Percentiles rank a stretch among this genome's conserved stretches.
These are phyloP conservation scores for Yamadazyma taylorii DNA, from an alignment of 1,139 yeast species.

Conservation along the genomic window DNA sequence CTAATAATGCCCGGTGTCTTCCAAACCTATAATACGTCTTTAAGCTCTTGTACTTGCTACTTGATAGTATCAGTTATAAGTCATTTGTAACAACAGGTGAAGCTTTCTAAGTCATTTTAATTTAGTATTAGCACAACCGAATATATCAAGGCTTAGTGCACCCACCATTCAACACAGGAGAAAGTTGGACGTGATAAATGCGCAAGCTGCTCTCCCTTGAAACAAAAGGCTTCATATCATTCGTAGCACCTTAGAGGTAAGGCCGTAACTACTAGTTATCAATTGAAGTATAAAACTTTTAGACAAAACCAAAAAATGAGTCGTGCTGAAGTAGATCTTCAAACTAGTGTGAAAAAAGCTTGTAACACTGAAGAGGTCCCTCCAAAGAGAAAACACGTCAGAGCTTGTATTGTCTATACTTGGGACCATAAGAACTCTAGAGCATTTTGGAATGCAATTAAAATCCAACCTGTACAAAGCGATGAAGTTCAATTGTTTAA, in stretches of 20 bases:
- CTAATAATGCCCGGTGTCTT: too few relatives aligned
- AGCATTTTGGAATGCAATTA: slow-evolving; percentile 85
- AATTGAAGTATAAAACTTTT: background rate
- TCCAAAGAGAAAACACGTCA: slow-evolving; percentile 92
- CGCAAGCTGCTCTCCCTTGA: too few relatives aligned
- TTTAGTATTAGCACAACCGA: too few relatives aligned
- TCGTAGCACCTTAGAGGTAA: too few relatives aligned
- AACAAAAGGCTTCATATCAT: too few relatives aligned
- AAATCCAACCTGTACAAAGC: slow-evolving; percentile 74
- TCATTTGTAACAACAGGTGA: too few relatives aligned
- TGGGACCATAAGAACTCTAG: slow-evolving; percentile 93
- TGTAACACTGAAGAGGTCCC: slow-evolving; percentile 86
- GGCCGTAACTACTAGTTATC: background rate
- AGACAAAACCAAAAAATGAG: too few relatives aligned
- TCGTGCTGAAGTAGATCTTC: slow-evolving; percentile 59
- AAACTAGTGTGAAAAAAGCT: slow-evolving; percentile 79
- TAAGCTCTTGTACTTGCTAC: too few relatives aligned
- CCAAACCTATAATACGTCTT: too few relatives aligned
- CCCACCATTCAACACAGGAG: background rate
- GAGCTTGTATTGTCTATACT: slow-evolving; percentile 90
- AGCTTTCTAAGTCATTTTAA: too few relatives aligned
- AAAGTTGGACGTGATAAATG: too few relatives aligned
- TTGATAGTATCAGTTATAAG: too few relatives aligned
- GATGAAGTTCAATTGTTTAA: slow-evolving; percentile 86
- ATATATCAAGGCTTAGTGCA: background rate